phyloP scores from a whole-genome alignment of 345 rosid species.

The Populus alba region DNA sequence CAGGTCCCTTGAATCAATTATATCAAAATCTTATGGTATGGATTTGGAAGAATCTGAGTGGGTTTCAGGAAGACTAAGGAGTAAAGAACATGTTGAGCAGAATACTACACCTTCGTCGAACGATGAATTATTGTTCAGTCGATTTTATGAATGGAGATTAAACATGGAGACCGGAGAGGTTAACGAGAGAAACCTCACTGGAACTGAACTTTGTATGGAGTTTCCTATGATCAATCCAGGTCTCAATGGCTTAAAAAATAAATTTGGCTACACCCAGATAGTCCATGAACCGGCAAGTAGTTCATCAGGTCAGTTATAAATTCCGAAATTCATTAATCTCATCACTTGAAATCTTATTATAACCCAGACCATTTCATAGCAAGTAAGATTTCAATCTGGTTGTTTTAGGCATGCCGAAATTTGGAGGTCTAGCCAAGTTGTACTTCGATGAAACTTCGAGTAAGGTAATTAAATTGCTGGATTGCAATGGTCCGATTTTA shows the following conservation, averaged over 20 bases:
- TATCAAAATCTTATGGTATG: conserved; percentile 27
- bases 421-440: conserved; percentile 15
- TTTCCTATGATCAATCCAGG: conserved; percentile 12
- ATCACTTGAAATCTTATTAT: background rate
- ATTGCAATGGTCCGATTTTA: background rate
- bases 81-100: background rate
- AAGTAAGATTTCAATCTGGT: background rate
- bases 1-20: conserved; percentile 36
- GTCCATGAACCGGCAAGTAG: conserved; percentile 8
- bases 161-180: conserved; percentile 45
- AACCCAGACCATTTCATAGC: background rate
- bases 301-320: background rate
- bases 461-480: background rate
- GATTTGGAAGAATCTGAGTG: conserved; percentile 36
- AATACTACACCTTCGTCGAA: background rate
- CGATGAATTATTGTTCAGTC: conserved; percentile 21
- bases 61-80: conserved; percentile 21
- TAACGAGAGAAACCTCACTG: conserved; percentile 33
- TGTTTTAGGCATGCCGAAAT: conserved; percentile 13
- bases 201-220: conserved; percentile 34
- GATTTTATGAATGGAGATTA: conserved; percentile 44
- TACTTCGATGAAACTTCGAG: background rate
- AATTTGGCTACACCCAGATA: conserved; percentile 14
- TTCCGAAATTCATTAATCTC: background rate
- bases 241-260: background rate